These are phyloP conservation scores for Fraxinus excelsior DNA, from an alignment of 257 asterid species.

Conservation along the genomic window DNA sequence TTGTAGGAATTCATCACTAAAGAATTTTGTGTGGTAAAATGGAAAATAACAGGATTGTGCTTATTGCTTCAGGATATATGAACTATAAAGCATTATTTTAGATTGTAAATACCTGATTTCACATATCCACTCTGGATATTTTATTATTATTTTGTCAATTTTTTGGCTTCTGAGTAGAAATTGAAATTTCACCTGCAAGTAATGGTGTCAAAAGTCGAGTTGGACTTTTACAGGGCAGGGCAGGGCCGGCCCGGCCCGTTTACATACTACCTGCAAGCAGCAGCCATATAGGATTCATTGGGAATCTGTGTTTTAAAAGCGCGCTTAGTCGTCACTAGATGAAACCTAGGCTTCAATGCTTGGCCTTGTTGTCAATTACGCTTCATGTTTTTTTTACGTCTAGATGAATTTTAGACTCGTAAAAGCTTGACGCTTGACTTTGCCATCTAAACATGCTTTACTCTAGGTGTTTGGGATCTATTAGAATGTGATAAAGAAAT, in stretches of 20 bases:
- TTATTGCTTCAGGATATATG: background rate
- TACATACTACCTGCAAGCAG: no score
- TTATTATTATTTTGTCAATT: background rate
- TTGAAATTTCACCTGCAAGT: background rate
- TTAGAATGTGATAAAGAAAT: no score
- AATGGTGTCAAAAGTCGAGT: background rate
- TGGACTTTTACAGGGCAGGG: background rate
- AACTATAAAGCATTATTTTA: slow-evolving; percentile 3
- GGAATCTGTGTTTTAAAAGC: no score
- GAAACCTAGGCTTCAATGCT: no score
- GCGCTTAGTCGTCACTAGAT: no score
- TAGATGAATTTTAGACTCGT: no score
- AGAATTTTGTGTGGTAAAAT: slow-evolving; percentile 14
- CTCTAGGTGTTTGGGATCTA: no score
- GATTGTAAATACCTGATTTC: slow-evolving; percentile 14
- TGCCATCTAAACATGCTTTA: no score
- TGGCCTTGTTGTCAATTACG: no score
- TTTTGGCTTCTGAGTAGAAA: background rate
- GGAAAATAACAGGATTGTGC: slow-evolving; percentile 10
- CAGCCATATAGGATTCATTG: no score
- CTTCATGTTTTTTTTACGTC: no score
- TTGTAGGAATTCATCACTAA: slow-evolving; percentile 9
- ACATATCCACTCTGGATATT: slow-evolving; percentile 4
- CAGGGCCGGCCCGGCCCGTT: background rate
- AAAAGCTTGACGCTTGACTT: no score